Evolutionary conservation across 352 stramenopile species (phyloP).

Genomic region (Albugo candida): DNA sequence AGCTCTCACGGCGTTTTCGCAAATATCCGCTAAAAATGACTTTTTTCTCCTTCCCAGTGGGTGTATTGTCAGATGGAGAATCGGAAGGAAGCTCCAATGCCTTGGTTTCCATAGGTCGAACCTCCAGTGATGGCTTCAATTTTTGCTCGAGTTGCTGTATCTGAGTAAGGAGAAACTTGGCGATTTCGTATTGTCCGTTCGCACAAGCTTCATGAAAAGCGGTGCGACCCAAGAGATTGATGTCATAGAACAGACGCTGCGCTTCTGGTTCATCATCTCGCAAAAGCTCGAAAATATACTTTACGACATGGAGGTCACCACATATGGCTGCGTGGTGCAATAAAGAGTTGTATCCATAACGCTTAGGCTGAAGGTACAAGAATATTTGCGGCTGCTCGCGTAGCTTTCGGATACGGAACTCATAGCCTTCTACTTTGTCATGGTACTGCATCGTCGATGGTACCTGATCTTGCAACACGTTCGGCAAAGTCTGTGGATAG

Average conservation of each 20-base stretch:
- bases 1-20: slow-evolving; percentile 57
- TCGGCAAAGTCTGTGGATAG: no score
- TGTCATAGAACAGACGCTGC: slow-evolving; percentile 18
- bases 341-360: slow-evolving; percentile 41
- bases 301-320: slow-evolving; percentile 56
- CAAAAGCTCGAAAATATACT: slow-evolving; percentile 41
- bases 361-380: slow-evolving; percentile 25
- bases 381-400: slow-evolving; percentile 23
- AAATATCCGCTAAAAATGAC: slow-evolving; percentile 35
- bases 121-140: background rate
- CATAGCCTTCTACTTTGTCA: slow-evolving; percentile 49
- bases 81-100: background rate
- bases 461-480: no score
- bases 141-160: background rate
- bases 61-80: background rate
- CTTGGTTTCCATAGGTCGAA: background rate
- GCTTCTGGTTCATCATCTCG: slow-evolving; percentile 1
- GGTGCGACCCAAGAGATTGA: slow-evolving; percentile 31
- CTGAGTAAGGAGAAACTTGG: slow-evolving; percentile 32
- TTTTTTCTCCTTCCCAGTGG: background rate
- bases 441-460: slow-evolving; percentile 8
- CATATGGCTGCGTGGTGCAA: slow-evolving; percentile 42
- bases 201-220: slow-evolving; percentile 51
- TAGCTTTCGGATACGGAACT: slow-evolving; percentile 31
- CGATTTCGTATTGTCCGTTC: slow-evolving; percentile 46